A percentile compares a stretch with the other conserved stretches of the same genome.
Conservation (phyloP, 441 rosid species). For the Erysimum cheiri region DNA sequence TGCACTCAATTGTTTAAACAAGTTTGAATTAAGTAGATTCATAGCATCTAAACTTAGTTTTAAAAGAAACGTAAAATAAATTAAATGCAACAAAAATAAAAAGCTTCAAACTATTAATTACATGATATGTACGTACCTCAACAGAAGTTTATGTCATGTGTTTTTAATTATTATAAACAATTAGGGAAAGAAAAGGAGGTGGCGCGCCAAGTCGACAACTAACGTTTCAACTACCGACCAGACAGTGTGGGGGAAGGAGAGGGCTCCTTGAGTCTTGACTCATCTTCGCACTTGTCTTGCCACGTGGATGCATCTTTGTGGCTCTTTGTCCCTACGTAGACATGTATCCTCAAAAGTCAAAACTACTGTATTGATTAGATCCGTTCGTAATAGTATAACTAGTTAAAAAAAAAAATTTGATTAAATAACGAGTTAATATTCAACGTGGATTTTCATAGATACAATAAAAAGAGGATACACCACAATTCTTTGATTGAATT, state of each 20-base stretch:
- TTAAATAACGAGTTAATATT: not conserved
- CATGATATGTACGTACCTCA: not conserved
- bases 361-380: not conserved
- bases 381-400: not conserved
- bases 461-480: not conserved
- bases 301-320: slow-evolving; percentile 30
- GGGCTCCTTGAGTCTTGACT: slow-evolving; percentile 31
- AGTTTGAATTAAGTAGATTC: not conserved
- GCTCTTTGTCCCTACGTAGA: slow-evolving; percentile 37
- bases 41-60: not conserved
- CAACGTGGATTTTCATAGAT: not conserved
- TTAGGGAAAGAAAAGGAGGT: not conserved
- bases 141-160: not conserved
- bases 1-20: not conserved
- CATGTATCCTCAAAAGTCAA: slow-evolving; percentile 32
- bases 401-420: not conserved
- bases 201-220: slow-evolving; percentile 38
- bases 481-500: not conserved
- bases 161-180: not conserved
- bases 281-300: slow-evolving; percentile 36
- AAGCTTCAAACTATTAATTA: not conserved
- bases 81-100: not conserved
- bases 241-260: slow-evolving; percentile 30
- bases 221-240: slow-evolving; percentile 46
- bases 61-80: too few species aligned